These are phyloP conservation scores for Cladosporium velox DNA, from an alignment of 2,329 filamentous ascomycete species.

Conservation along the genomic window DNA sequence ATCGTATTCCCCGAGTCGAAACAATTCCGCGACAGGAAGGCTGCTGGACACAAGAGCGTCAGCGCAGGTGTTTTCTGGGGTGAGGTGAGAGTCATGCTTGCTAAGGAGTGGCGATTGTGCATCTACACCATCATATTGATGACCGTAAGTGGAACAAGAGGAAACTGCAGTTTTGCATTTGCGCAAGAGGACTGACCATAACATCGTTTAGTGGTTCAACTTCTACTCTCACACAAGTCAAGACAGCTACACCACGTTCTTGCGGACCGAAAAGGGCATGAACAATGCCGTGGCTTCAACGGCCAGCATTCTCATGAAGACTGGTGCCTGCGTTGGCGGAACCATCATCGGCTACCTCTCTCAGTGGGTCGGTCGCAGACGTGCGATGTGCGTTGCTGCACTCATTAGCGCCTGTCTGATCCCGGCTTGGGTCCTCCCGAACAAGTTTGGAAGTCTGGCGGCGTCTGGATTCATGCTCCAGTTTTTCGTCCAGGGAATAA, in stretches of 20 bases:
- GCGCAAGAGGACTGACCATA: not conserved
- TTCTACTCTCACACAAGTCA: slow-evolving; percentile 78
- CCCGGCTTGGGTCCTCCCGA: slow-evolving; percentile 69
- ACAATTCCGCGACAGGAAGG: slow-evolving; percentile 72
- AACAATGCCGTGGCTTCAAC: slow-evolving; percentile 64
- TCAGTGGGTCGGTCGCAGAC: slow-evolving; percentile 73
- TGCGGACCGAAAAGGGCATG: slow-evolving; percentile 72
- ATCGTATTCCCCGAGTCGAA: slow-evolving; percentile 71
- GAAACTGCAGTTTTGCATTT: not conserved
- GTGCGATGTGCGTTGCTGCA: slow-evolving; percentile 64
- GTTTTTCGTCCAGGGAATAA: slow-evolving; percentile 62
- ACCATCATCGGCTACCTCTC: slow-evolving; percentile 67
- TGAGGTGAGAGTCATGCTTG: slow-evolving; percentile 69
- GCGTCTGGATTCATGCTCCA: slow-evolving; percentile 70
- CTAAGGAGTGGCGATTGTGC: slow-evolving; percentile 72
- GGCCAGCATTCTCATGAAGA: slow-evolving; percentile 72
- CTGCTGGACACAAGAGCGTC: slow-evolving; percentile 54
- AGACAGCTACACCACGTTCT: slow-evolving; percentile 80
- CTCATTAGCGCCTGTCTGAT: slow-evolving; percentile 64
- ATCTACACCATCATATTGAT: slow-evolving; percentile 77
- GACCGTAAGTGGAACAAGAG: slow-evolving; percentile 46
- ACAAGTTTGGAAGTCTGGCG: slow-evolving; percentile 60
- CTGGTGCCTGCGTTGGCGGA: slow-evolving; percentile 27
- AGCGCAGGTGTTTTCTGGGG: slow-evolving; percentile 61
- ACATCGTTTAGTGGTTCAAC: slow-evolving; percentile 51